These are phyloP conservation scores for Pseudogymnoascus sp. DNA, from an alignment of 2,329 filamentous ascomycete genomes.

Conservation along the genomic window DNA sequence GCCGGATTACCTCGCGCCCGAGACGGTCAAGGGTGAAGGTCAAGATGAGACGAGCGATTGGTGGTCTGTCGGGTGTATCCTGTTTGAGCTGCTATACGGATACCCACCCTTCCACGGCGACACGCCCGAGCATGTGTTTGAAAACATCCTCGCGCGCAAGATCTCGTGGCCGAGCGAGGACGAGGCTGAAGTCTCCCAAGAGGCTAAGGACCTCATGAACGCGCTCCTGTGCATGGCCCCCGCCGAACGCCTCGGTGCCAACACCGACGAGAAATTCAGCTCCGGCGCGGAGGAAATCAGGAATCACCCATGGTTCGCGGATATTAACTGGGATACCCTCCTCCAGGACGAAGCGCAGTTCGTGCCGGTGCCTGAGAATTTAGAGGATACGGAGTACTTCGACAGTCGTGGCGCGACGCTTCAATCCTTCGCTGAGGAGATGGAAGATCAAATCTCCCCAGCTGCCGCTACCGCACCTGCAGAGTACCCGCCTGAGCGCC, in stretches of 20 bases:
- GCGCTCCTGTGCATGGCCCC: slow-evolving; percentile 81
- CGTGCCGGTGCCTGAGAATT: slow-evolving; percentile 83
- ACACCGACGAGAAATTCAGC: slow-evolving; percentile 70
- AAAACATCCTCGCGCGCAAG: slow-evolving; percentile 82
- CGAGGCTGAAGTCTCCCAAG: slow-evolving; percentile 70
- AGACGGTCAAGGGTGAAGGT: slow-evolving; percentile 89
- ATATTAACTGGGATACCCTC: slow-evolving; percentile 79
- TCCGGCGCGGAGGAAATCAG: slow-evolving; percentile 89
- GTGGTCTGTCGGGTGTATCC: slow-evolving; percentile 98
- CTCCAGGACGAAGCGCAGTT: slow-evolving; percentile 96
- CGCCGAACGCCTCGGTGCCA: slow-evolving; percentile 72
- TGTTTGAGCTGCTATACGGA: slow-evolving; percentile 93
- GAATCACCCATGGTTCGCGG: slow-evolving; percentile 78
- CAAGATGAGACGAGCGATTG: slow-evolving; percentile 99
- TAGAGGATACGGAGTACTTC: slow-evolving; percentile 97
- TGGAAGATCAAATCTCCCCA: slow-evolving; percentile 79
- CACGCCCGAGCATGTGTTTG: slow-evolving; percentile 88
- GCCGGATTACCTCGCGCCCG: slow-evolving; percentile 91
- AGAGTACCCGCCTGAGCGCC: slow-evolving; percentile 72
- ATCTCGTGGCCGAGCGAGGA: slow-evolving; percentile 88
- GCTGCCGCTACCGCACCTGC: slow-evolving; percentile 58
- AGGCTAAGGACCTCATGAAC: slow-evolving; percentile 92
- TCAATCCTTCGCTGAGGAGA: slow-evolving; percentile 86
- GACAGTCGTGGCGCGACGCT: slow-evolving; percentile 85
- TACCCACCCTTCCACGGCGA: slow-evolving; percentile 87